A percentile compares a stretch with the other conserved stretches of the same genome.
Evolutionary conservation across 345 rosid genomes (phyloP).

Genomic region (Aegle marmelos): DNA sequence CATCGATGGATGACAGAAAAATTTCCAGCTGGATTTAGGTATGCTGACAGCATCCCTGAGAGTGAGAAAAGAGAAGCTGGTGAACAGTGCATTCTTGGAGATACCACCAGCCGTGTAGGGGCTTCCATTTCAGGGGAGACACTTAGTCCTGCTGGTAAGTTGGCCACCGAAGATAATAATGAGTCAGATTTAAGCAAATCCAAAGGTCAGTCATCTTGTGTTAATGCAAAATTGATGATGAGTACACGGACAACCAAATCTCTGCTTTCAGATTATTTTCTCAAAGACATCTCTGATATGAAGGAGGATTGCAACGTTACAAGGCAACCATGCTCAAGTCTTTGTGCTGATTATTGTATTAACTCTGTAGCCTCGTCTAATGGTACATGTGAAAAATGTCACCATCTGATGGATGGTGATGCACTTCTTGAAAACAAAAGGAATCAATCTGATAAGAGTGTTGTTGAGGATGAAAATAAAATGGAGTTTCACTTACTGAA

Average conservation of each 20-base stretch:
- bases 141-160: slow-evolving; percentile 21
- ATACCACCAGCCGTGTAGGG: slow-evolving; percentile 8
- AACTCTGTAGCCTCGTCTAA: slow-evolving; percentile 31
- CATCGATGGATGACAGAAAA: slow-evolving; percentile 49
- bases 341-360: slow-evolving; percentile 31
- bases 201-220: slow-evolving; percentile 24
- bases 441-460: slow-evolving; percentile 18
- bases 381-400: slow-evolving; percentile 16
- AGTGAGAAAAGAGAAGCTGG: slow-evolving; percentile 23
- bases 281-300: slow-evolving; percentile 29
- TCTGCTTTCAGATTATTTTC: slow-evolving; percentile 39
- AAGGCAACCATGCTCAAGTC: slow-evolving; percentile 26
- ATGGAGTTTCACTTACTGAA: slow-evolving; percentile 22
- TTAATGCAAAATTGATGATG: slow-evolving; percentile 2
- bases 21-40: slow-evolving; percentile 31
- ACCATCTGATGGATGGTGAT: slow-evolving; percentile 13
- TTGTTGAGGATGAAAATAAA: slow-evolving; percentile 16
- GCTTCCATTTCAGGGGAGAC: slow-evolving; percentile 27
- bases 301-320: slow-evolving; percentile 28
- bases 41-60: slow-evolving; percentile 9
- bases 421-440: slow-evolving; percentile 25
- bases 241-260: slow-evolving; percentile 29
- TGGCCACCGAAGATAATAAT: slow-evolving; percentile 16
- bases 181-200: slow-evolving; percentile 22
- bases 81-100: slow-evolving; percentile 22